Percentiles rank a stretch among this genome's conserved stretches.
These are phyloP conservation scores for Oenanthe javanica DNA, from an alignment of 140 eudicot genomes.

Conservation along the genomic window DNA sequence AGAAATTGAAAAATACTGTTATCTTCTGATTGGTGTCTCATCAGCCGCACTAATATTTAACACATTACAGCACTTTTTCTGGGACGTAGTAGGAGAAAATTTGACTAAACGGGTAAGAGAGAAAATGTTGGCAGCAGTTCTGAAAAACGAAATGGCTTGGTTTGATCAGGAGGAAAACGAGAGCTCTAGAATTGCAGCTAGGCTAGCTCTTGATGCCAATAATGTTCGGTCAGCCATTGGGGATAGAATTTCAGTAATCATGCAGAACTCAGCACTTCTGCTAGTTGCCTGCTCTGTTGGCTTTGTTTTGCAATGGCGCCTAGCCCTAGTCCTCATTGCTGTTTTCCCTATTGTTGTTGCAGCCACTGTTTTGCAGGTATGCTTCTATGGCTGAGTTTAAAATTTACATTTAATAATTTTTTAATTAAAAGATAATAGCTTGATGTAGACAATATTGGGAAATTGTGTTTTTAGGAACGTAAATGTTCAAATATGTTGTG, in stretches of 20 bases:
- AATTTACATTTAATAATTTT: not conserved
- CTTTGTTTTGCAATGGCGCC: constrained; percentile 89
- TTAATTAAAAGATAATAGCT: not conserved
- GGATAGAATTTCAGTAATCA: constrained; percentile 76
- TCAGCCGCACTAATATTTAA: constrained; percentile 79
- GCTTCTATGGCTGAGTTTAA: constrained; percentile 1
- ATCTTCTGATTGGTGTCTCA: constrained; percentile 74
- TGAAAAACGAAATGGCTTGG: constrained; percentile 91
- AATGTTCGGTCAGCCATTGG: constrained; percentile 89
- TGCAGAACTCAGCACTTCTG: constrained; percentile 94
- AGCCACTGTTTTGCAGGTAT: constrained; percentile 86
- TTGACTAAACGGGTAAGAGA: constrained; percentile 84
- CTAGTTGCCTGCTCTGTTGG: constrained; percentile 94
- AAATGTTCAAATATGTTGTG: not conserved
- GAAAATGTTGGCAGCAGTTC: constrained; percentile 73
- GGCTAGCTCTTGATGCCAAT: constrained; percentile 84
- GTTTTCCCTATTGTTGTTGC: constrained; percentile 92
- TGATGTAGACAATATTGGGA: not conserved
- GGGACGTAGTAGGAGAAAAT: constrained; percentile 94
- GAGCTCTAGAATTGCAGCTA: constrained; percentile 75
- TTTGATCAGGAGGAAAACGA: constrained; percentile 88
- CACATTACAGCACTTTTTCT: constrained; percentile 78
- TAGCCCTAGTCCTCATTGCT: constrained; percentile 84
- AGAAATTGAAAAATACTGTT: constrained; percentile 68
- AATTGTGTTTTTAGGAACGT: not conserved